These are phyloP conservation scores for Bullera alba DNA, from an alignment of 768 basidiomycete species.

Conservation along the genomic window DNA sequence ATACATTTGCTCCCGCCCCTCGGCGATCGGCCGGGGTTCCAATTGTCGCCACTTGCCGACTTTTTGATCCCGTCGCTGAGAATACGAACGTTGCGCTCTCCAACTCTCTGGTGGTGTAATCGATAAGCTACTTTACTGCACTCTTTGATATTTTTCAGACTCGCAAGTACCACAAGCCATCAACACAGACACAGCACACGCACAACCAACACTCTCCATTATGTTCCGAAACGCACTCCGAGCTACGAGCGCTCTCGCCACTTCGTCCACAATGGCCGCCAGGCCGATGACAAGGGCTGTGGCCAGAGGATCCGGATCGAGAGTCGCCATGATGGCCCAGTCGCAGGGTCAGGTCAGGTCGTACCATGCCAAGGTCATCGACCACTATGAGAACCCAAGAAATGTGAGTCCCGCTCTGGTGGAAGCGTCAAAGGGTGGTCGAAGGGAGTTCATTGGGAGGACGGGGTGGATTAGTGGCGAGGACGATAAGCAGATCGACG, in stretches of 20 bases:
- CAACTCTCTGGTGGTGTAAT: no score
- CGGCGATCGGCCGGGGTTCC: no score
- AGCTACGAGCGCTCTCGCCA: background rate
- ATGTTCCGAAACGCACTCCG: background rate
- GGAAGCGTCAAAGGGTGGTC: conserved; percentile 22
- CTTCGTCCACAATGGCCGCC: background rate
- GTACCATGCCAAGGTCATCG: conserved; percentile 85
- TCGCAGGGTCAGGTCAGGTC: conserved; percentile 51
- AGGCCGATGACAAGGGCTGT: background rate
- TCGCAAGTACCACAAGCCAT: no score
- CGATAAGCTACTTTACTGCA: no score
- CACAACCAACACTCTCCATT: no score
- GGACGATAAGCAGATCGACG: no score
- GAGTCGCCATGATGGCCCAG: background rate
- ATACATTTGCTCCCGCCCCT: no score
- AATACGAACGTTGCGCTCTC: no score
- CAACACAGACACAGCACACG: no score
- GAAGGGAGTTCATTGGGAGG: conserved; percentile 46
- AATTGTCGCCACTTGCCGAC: no score
- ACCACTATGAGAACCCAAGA: conserved; percentile 91
- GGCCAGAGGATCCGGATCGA: background rate
- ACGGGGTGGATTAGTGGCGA: background rate
- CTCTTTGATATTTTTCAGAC: no score
- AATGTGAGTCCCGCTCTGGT: conserved; percentile 59
- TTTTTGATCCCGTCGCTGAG: no score